Conservation (phyloP, 345 rosid genomes). For the Aquilaria malaccensis region DNA sequence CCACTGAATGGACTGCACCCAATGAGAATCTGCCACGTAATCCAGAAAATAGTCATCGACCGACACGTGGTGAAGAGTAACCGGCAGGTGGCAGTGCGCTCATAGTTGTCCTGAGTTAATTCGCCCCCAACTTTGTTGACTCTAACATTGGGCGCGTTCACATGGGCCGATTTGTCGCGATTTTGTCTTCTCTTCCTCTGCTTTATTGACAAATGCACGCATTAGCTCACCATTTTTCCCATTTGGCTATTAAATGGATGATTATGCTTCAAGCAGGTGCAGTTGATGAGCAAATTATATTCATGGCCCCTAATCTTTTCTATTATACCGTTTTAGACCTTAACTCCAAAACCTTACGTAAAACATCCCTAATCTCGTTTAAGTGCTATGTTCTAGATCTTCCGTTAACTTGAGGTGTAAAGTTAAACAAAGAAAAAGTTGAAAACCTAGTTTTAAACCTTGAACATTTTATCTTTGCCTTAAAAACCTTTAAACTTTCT, state of each 20-base stretch:
- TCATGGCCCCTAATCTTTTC: no score
- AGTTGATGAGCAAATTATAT: slow-evolving; percentile 8
- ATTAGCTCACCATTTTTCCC: not conserved
- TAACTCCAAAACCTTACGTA: no score
- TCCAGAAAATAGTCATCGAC: no score
- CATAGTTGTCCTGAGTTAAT: slow-evolving; percentile 3
- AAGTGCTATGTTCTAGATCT: no score
- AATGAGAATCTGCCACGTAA: slow-evolving; percentile 4
- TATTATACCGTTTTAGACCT: no score
- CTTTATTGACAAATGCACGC: not conserved
- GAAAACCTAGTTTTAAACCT: no score
- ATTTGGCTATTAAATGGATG: slow-evolving; percentile 4
- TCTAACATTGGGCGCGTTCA: slow-evolving; percentile 17
- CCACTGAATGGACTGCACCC: slow-evolving; percentile 4
- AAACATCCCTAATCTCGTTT: no score
- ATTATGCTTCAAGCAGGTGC: not conserved
- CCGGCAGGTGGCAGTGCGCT: slow-evolving; percentile 14
- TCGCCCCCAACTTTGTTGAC: slow-evolving; percentile 19
- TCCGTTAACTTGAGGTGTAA: no score
- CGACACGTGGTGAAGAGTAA: slow-evolving; percentile 21
- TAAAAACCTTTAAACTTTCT: no score
- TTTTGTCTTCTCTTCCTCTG: not conserved
- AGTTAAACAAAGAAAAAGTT: no score
- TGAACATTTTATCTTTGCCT: no score
- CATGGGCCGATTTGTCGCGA: slow-evolving; percentile 7